Conservation (phyloP, 495 filamentous ascomycete species). For the Talaromyces thailandensis region DNA sequence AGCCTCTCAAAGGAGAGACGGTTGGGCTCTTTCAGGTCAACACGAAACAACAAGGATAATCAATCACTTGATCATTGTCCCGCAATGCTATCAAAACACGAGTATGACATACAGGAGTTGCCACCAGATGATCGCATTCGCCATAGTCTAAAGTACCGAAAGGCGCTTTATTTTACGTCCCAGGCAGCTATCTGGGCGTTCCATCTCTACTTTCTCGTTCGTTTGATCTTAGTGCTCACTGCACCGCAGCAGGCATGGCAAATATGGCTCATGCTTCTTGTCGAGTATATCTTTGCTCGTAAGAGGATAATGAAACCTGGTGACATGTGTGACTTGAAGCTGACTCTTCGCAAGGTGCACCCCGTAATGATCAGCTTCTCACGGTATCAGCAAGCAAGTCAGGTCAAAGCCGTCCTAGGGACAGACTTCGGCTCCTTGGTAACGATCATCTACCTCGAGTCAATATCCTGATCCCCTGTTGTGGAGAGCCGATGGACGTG, state of each 20-base stretch:
- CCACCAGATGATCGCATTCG: slow-evolving; percentile 12
- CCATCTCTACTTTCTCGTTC: slow-evolving; percentile 2
- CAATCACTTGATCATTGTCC: background rate
- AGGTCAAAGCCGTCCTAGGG: slow-evolving; percentile 4
- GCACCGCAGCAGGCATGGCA: slow-evolving; percentile 15
- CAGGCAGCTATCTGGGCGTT: slow-evolving; percentile 16
- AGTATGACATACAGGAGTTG: slow-evolving; percentile 18
- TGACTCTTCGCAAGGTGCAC: slow-evolving; percentile 10
- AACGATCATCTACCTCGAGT: slow-evolving; percentile 25
- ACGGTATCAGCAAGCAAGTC: slow-evolving; percentile 13
- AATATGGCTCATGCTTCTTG: slow-evolving; percentile 20
- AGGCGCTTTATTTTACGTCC: slow-evolving; percentile 14
- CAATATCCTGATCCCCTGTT: slow-evolving; percentile 40
- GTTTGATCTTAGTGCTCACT: slow-evolving; percentile 11
- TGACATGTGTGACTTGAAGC: background rate
- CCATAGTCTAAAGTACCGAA: slow-evolving; percentile 13
- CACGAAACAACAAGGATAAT: background rate
- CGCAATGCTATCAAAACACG: slow-evolving; percentile 10
- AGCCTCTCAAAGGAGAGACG: background rate
- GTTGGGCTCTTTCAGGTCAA: background rate
- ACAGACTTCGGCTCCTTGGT: slow-evolving; percentile 16
- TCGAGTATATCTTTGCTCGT: slow-evolving; percentile 22
- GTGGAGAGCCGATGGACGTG: slow-evolving; percentile 39
- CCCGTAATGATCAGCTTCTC: slow-evolving; percentile 18
- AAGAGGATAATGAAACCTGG: background rate